Evolutionary conservation across 2,329 filamentous ascomycete genomes (phyloP).

Genomic region (Fusarium veterinarium): DNA sequence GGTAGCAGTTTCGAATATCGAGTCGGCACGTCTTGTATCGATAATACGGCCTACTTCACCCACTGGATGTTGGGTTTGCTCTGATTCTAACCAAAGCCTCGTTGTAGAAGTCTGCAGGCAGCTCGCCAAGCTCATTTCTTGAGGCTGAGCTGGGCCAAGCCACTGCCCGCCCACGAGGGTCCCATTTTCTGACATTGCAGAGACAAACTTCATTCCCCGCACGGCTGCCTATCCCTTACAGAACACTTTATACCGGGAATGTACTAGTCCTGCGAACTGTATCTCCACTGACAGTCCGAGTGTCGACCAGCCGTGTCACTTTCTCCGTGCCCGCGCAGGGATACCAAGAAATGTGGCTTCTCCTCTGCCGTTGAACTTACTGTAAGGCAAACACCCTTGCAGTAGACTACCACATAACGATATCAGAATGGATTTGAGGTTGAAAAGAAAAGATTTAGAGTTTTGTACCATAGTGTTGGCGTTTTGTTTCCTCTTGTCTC

Average conservation of each 20-base stretch:
- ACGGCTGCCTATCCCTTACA: background rate
- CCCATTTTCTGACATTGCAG: background rate
- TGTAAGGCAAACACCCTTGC: no score
- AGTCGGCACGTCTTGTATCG: background rate
- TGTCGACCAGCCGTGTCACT: fast-evolving
- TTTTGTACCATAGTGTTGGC: no score
- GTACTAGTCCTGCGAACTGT: background rate
- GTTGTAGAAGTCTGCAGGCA: background rate
- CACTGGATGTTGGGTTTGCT: background rate
- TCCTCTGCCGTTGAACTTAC: no score
- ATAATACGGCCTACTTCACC: background rate
- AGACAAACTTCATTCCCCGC: background rate
- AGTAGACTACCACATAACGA: no score
- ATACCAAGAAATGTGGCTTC: background rate
- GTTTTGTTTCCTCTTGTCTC: background rate
- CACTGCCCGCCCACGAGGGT: background rate
- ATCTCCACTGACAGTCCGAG: background rate
- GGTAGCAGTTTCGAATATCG: background rate
- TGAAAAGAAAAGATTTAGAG: no score
- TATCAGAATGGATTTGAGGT: no score
- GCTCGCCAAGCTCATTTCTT: background rate
- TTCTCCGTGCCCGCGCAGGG: background rate
- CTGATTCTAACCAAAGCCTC: no score
- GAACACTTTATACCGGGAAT: background rate
- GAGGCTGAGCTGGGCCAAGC: background rate